Evolutionary conservation across 2,329 filamentous ascomycete species (phyloP), one percentile per base, ranked within the genome.

Genomic region (Tolypocladium tundrense): DNA sequence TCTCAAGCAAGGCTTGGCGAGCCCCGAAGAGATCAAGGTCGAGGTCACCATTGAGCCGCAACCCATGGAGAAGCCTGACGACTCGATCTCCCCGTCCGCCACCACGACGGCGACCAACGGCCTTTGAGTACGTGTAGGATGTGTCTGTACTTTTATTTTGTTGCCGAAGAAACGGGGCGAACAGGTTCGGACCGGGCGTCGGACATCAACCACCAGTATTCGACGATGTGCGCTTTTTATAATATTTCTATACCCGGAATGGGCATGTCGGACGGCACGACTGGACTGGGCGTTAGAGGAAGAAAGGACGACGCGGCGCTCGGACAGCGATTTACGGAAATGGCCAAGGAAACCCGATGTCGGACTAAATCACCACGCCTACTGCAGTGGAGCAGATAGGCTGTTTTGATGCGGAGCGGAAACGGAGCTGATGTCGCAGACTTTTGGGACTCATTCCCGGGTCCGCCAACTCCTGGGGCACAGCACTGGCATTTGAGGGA

Each of bases 21-120:
- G 69, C 50, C 69, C 70, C 0, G 72, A 74, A 19, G 71, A 72
- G 41, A 68, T 67, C n/a, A 73, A 72, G 60, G 62, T 69, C 21
- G 72, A 73, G 42, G 67, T 70, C n/a, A 60, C 67, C 4, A 62
- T 68, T 21, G 72, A 74, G 42, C 60, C 67, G 9, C 64, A 65
- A n/a, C 51, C 66, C 6, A 56, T 65, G 2, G 68, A 69, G 5
- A 72, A 71, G 53, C 50, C 60, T 1, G 65, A 67, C 5, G 68
- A 69, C 19, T 64, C 59, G 14, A 54, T 66, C 39, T 58, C 61
- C 10, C 56, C 68, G 16, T 53, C 65, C 9, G 40, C 62, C 5
- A 54, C 63, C 14, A 60, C 65, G 14, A 59, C 66, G n/a, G 58
- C 64, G 50, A 60, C 65, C 54, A 71, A 71, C 57, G 66, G 69